These are phyloP conservation scores for Candida frijolesensis DNA, from an alignment of 1,139 yeast genomes.

Conservation along the genomic window DNA sequence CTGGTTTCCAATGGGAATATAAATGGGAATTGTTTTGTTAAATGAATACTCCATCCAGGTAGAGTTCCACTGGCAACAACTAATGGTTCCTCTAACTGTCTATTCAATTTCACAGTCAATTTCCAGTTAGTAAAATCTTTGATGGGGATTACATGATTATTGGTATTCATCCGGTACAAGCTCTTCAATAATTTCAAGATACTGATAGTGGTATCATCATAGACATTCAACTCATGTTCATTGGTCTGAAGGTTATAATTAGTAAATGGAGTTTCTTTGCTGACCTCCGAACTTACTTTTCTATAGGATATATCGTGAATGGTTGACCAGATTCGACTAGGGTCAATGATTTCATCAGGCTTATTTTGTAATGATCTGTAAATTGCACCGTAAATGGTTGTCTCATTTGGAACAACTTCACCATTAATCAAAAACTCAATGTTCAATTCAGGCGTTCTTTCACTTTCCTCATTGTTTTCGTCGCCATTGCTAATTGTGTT, in stretches of 20 bases:
- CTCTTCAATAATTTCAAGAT: slow-evolving; percentile 59
- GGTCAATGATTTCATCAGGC: slow-evolving; percentile 45
- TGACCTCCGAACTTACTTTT: slow-evolving; percentile 28
- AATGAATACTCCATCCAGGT: slow-evolving; percentile 81
- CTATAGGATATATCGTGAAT: slow-evolving; percentile 58
- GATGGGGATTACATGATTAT: slow-evolving; percentile 30
- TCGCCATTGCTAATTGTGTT: background rate
- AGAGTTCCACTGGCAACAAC: slow-evolving; percentile 85
- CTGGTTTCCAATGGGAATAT: slow-evolving; percentile 85
- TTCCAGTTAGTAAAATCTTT: slow-evolving; percentile 74
- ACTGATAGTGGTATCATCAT: slow-evolving; percentile 49
- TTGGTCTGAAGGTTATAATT: slow-evolving; percentile 26
- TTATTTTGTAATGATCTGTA: slow-evolving; percentile 52
- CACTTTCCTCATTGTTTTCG: slow-evolving; percentile 12
- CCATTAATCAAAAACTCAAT: slow-evolving; percentile 67
- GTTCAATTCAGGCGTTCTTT: slow-evolving; percentile 20
- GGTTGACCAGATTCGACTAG: slow-evolving; percentile 56
- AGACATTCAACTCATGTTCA: slow-evolving; percentile 32
- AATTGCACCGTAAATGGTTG: slow-evolving; percentile 81
- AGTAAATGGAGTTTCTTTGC: slow-evolving; percentile 18
- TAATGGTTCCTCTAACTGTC: slow-evolving; percentile 89
- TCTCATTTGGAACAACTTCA: slow-evolving; percentile 63
- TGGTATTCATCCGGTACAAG: slow-evolving; percentile 51
- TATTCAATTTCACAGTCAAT: slow-evolving; percentile 79
- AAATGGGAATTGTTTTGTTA: slow-evolving; percentile 77